Base-by-base conservation (phyloP, 108 stramenopile genomes). In the Pseudonitzschia multiseries region DNA sequence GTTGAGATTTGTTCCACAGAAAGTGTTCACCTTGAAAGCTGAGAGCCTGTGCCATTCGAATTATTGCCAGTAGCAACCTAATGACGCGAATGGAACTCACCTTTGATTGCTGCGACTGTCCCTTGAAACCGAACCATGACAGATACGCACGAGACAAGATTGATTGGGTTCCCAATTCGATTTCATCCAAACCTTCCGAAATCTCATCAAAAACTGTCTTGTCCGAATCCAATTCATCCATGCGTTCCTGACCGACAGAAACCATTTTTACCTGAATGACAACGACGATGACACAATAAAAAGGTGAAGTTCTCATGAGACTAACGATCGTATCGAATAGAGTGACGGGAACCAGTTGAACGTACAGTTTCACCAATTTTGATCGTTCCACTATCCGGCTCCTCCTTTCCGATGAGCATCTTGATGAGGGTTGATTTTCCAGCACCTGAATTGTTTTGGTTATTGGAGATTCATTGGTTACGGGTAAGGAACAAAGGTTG, bases 181-280 rank as follows among this genome's bases (percentile, higher is more conserved):
- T 82, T 70, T 96, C 92, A 42, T 96, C 96, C 42, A 90, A 60
- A 21, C 81, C 84, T 40, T 81, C 90, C 29, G 86, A 83, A 54
- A 97, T 92, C 67, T 94, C 96, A 20, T 98, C 92, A 71, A 84
- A 96, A 31, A 95, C 96, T 6, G 96, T 96, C 77, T 95, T 90
- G 27, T 83, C 78, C 12, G 87, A 76, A 64, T 93, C 80, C 57
- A 98, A 76, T 54, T 85, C 91, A n/a, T 95, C 91, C 84, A 93
- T 92, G 57, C 96, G 81, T 52, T 95, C 93, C 77, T 98, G 97
- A n/a, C 93, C 94, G 12, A 97, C 96, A 63, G 89, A 87, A 20
- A 95, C 87, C 54, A 97, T 79, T 36, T 87, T 81, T 8, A 98
- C 96, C 54, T 56, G 36, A 36, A 36, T 2, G 36, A 36, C 36